Percentiles rank a stretch among this genome's conserved stretches.
Evolutionary conservation across 1,284 basidiomycete genomes (phyloP).

Genomic region (Ceratobasidium theobromae): DNA sequence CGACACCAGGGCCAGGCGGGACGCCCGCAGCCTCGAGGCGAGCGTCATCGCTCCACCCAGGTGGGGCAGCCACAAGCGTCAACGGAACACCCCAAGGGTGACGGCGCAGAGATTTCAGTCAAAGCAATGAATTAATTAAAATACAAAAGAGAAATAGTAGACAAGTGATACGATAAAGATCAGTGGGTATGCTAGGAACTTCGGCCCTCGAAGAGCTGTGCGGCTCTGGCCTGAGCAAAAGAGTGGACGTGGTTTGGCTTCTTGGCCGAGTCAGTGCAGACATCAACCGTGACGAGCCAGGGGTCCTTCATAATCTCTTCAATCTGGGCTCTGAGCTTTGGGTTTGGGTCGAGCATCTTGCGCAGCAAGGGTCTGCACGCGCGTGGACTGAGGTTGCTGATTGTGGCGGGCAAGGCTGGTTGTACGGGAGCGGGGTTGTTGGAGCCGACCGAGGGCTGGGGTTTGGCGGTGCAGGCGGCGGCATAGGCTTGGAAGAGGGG

Average conservation of each 20-base stretch:
- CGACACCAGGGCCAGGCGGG: not conserved
- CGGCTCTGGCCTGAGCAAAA: constrained; percentile 51
- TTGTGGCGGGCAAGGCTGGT: constrained; percentile 63
- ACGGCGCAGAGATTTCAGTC: not conserved
- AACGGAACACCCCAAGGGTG: not conserved
- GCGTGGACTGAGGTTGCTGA: constrained; percentile 87
- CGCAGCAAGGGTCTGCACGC: constrained; percentile 84
- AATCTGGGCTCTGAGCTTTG: constrained; percentile 73
- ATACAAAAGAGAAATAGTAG: constrained; percentile 17
- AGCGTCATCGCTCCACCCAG: too few species aligned
- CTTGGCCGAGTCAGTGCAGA: constrained; percentile 57
- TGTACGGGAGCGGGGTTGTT: constrained; percentile 39
- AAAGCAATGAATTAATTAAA: constrained; percentile 31
- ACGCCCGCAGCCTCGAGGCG: not conserved
- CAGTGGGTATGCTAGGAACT: not conserved
- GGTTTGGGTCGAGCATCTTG: constrained; percentile 96
- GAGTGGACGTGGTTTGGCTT: constrained; percentile 69
- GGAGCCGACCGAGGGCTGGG: constrained; percentile 12
- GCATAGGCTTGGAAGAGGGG: constrained; percentile 82
- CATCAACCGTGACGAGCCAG: constrained; percentile 80
- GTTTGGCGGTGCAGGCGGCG: constrained; percentile 54
- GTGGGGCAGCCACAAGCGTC: not conserved
- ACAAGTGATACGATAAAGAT: not conserved
- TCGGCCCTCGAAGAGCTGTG: not conserved
- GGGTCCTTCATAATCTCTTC: constrained; percentile 83